Conservation (phyloP, 2,329 filamentous ascomycete species). For the Lachnellula arida region DNA sequence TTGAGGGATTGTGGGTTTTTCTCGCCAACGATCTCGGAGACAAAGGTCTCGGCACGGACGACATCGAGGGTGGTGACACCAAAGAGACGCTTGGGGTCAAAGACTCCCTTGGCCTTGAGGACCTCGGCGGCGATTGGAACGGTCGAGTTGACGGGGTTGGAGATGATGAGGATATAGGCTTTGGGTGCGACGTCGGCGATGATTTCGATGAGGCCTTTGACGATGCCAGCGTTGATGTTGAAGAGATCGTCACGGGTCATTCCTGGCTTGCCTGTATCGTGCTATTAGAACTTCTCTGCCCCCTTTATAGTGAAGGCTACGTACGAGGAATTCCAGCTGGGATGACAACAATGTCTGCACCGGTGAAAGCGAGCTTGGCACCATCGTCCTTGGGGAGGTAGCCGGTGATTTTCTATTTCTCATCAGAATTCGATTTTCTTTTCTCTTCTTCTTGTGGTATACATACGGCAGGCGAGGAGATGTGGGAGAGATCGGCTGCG, state of each 20-base stretch:
- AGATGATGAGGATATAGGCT: conserved; percentile 94
- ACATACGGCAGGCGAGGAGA: conserved; percentile 81
- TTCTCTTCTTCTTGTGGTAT: conserved; percentile 29
- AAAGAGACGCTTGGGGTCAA: conserved; percentile 93
- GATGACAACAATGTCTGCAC: conserved; percentile 94
- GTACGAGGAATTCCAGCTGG: conserved; percentile 95
- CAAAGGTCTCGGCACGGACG: conserved; percentile 95
- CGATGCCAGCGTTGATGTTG: conserved; percentile 99
- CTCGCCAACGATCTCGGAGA: conserved; percentile 77
- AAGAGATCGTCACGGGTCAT: conserved; percentile 99
- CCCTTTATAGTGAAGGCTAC: conserved; percentile 34
- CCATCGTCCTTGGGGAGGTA: conserved; percentile 84
- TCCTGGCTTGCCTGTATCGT: conserved; percentile 79
- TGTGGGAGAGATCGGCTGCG: conserved; percentile 93
- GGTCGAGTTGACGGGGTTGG: conserved; percentile 98
- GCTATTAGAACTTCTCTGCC: conserved; percentile 9
- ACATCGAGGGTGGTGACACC: conserved; percentile 98
- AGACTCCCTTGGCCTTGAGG: conserved; percentile 87
- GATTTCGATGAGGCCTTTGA: conserved; percentile 86
- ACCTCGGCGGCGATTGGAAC: conserved; percentile 97
- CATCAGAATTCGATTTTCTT: conserved; percentile 22
- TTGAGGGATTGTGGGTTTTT: conserved; percentile 76
- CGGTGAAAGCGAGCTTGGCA: conserved; percentile 81
- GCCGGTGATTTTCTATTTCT: conserved; percentile 70
- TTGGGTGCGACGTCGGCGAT: conserved; percentile 86